Evolutionary conservation across 2,329 filamentous ascomycete species (phyloP).

Genomic region (Venturia asperata): DNA sequence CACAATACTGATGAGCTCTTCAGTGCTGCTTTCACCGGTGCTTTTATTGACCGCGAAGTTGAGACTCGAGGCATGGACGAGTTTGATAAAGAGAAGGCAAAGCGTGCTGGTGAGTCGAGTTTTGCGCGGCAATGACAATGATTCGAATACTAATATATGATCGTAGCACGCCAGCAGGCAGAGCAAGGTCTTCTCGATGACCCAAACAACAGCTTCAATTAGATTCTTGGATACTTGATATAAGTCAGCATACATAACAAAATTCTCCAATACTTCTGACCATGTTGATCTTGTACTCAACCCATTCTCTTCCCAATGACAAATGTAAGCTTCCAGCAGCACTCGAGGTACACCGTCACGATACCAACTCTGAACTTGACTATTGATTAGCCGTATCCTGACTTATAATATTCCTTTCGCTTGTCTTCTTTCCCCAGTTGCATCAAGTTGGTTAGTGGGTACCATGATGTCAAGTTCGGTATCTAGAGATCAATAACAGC

Average conservation of each 20-base stretch:
- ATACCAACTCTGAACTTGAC: too few species aligned
- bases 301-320: neutral
- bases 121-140: neutral
- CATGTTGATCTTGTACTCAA: neutral
- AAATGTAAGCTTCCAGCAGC: too few species aligned
- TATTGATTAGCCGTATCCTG: too few species aligned
- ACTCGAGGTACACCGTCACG: too few species aligned
- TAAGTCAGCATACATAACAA: neutral
- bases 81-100: conserved; percentile 7
- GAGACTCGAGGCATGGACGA: conserved; percentile 2
- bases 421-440: too few species aligned
- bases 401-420: too few species aligned
- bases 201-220: conserved; percentile 2
- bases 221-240: neutral
- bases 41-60: conserved; percentile 10
- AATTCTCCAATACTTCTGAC: neutral
- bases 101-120: neutral
- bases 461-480: too few species aligned
- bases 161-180: neutral
- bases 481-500: too few species aligned
- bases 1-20: neutral
- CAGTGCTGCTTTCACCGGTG: conserved; percentile 8
- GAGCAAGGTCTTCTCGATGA: conserved; percentile 6
- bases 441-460: too few species aligned
- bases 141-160: neutral